Evolutionary conservation across 23 red algal species (phyloP), one percentile per base, ranked within the genome.

Genomic region (Gracilariopsis chorda): DNA sequence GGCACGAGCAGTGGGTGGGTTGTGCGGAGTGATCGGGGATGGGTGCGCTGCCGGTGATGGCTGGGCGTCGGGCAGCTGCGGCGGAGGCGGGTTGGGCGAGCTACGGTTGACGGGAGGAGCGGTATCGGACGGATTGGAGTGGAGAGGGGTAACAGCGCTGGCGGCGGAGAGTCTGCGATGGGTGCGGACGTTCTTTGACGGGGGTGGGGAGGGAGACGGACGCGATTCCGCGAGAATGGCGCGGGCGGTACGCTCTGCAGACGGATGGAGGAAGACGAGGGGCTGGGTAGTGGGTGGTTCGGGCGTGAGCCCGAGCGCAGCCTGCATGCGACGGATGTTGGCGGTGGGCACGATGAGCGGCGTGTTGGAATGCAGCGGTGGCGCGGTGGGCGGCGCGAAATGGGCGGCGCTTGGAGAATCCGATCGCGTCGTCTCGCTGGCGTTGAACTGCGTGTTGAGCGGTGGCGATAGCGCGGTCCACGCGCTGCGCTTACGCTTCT

Each of bases 271-370:
- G 2, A 70, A 51, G 25, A 65, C 67, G 17, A 68, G 51, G 34
- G 27, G 19, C 39, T 37, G 67, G n/a, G 45, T 11, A 0, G 68
- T 23, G 40, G 36, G 85, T 11, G 76, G 21, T 28, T 58, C 52
- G 37, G 85, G 85, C 13, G 68, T 89, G 59, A 89, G 61, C 8
- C 85, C 85, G 68, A 89, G 85, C 51, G 46, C 48, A 3, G n/a
- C 25, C 57, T 78, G 85, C 48, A 69, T 69, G 49, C 47, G 36
- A 47, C 85, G 68, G 29, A 89, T 68, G 21, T 49, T 14, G 45
- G 67, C 61, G 53, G 65, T 58, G 40, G 11, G 44, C 2, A 89
- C n/a, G 25, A 89, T 43, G 5, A 89, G 67, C 46, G 85, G 85
- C 19, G 85, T 89, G 11, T 12, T 20, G 10, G 59, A 43, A 34